Conservation (phyloP, 148 eudicot genomes). For the Mesembryanthemum crystallinum region DNA sequence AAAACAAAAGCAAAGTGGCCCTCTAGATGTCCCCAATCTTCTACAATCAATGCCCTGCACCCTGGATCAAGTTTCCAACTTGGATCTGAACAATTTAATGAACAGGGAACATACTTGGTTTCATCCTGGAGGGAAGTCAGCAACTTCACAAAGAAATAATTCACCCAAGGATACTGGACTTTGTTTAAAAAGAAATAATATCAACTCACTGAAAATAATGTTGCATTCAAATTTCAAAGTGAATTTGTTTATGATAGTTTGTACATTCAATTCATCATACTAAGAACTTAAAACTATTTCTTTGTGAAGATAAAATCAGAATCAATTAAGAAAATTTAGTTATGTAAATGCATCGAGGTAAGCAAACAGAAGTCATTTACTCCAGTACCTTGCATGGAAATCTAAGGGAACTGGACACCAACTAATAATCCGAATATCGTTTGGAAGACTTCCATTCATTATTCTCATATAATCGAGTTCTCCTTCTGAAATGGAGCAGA, state of each 20-base stretch:
- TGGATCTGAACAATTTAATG: too few species aligned
- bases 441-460: constrained; percentile 75
- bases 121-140: too few species aligned
- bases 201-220: too few species aligned
- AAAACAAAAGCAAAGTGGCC: too few species aligned
- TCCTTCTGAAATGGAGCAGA: constrained; percentile 42
- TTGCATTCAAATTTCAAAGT: too few species aligned
- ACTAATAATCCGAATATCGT: constrained; percentile 77
- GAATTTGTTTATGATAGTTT: background rate
- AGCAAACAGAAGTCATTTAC: background rate
- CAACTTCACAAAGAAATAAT: too few species aligned
- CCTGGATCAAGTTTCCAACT: too few species aligned
- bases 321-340: background rate
- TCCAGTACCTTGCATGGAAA: constrained; percentile 82
- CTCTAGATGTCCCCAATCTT: too few species aligned
- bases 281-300: background rate
- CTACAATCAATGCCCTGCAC: too few species aligned
- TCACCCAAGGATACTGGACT: too few species aligned
- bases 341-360: background rate
- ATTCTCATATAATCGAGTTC: constrained; percentile 80
- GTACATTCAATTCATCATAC: background rate
- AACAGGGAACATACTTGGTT: too few species aligned
- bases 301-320: background rate
- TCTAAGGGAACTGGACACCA: constrained; percentile 85
- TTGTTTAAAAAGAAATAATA: too few species aligned